phyloP scores from a whole-genome alignment of 768 basidiomycete species.

The Boletus reticulatus region DNA sequence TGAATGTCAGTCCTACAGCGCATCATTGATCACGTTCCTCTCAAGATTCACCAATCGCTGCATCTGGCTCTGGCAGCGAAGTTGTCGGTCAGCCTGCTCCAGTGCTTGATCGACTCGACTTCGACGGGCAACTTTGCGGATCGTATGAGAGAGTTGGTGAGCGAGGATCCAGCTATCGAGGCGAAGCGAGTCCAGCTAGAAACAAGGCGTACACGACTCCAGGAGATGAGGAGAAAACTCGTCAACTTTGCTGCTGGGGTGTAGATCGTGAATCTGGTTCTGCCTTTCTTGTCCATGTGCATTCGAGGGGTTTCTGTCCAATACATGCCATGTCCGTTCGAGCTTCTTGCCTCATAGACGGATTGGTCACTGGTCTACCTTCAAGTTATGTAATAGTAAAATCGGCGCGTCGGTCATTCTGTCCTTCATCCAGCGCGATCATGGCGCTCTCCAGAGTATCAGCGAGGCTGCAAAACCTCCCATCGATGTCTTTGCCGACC shows the following conservation, averaged over 20 bases:
- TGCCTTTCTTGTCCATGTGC: neutral
- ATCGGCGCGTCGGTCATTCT: too few relatives aligned
- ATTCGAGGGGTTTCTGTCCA: neutral
- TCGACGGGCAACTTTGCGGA: slow-evolving; percentile 18
- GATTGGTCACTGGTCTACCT: too few relatives aligned
- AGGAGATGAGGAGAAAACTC: slow-evolving; percentile 39
- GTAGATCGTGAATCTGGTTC: neutral
- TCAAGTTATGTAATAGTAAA: too few relatives aligned
- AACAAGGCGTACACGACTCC: slow-evolving; percentile 34
- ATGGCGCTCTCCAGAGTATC: slow-evolving; percentile 54
- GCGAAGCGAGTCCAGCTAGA: slow-evolving; percentile 35
- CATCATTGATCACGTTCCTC: slow-evolving; percentile 52
- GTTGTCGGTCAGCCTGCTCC: slow-evolving; percentile 37
- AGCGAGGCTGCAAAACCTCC: slow-evolving; percentile 71
- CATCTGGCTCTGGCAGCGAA: slow-evolving; percentile 37
- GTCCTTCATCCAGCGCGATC: slow-evolving; percentile 11
- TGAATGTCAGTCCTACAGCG: slow-evolving; percentile 35
- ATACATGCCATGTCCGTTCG: neutral
- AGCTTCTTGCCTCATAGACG: too few relatives aligned
- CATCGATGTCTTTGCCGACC: slow-evolving; percentile 89
- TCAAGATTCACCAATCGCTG: slow-evolving; percentile 46
- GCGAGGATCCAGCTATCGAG: slow-evolving; percentile 43
- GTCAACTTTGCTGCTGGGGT: slow-evolving; percentile 18
- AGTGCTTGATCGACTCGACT: slow-evolving; percentile 28
- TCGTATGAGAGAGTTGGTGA: slow-evolving; percentile 40